phyloP scores from a whole-genome alignment of 148 eudicot species.

The Drosera capensis region DNA sequence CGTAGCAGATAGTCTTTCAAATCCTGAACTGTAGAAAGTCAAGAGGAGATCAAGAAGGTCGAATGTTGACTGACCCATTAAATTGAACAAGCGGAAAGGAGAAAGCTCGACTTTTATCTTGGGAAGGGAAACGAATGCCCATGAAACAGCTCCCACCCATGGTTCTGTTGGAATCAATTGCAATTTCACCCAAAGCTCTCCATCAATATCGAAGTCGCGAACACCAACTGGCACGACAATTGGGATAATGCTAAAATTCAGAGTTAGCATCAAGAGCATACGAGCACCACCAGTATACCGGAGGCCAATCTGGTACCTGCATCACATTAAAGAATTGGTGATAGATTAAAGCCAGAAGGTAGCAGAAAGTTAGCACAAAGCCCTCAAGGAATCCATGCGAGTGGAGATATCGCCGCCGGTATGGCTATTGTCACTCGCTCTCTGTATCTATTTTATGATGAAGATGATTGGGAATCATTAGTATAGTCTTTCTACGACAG shows the following conservation, averaged over 20 bases:
- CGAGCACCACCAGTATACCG: slow-evolving; percentile 98
- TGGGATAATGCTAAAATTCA: slow-evolving; percentile 75
- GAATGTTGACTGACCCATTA: slow-evolving; percentile 50
- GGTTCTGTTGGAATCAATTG: slow-evolving; percentile 78
- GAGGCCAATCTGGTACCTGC: slow-evolving; percentile 93
- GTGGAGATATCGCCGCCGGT: too few relatives aligned
- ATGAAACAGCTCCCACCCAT: slow-evolving; percentile 88
- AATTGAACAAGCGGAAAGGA: slow-evolving; percentile 86
- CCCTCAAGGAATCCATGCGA: too few relatives aligned
- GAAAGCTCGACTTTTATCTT: slow-evolving; percentile 74
- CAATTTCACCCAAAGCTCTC: slow-evolving; percentile 93
- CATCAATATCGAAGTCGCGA: slow-evolving; percentile 93
- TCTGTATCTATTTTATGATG: too few relatives aligned
- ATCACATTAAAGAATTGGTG: slow-evolving; percentile 6
- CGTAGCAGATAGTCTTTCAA: background rate
- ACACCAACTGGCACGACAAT: slow-evolving; percentile 84
- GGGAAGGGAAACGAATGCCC: slow-evolving; percentile 99
- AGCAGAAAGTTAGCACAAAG: too few relatives aligned
- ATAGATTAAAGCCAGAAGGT: background rate
- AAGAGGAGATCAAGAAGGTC: slow-evolving; percentile 1
- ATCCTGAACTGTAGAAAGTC: background rate
- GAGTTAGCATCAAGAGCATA: slow-evolving; percentile 69
- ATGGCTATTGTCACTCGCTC: too few relatives aligned
- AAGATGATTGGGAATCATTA: too few relatives aligned
- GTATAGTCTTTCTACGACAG: too few relatives aligned